Base-by-base conservation (phyloP, 2,329 filamentous ascomycete species). In the Pseudogymnoascus sp. region DNA sequence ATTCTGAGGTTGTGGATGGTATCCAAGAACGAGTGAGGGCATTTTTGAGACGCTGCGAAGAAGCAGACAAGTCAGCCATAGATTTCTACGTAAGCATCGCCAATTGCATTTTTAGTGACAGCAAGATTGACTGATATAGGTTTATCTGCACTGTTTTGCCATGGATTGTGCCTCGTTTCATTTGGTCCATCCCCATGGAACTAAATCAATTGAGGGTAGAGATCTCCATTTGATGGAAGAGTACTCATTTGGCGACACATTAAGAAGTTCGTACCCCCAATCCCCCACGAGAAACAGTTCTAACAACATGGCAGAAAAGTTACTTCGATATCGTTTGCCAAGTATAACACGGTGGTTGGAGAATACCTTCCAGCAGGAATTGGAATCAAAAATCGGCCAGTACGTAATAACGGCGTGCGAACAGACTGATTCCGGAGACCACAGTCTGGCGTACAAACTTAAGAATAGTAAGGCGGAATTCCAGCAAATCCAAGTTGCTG, bases 141-240 rank as follows among this genome's bases (percentile, higher is more conserved):
- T 68, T 21, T 69, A 68, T 57, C 37, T 89, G 1, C 87, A 90
- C 66, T 81, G 86, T 26, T 90, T 87, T 71, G 86, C 87, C 0
- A 84, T 88, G 62, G 87, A 90, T 70, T 88, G 86, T 68, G 81
- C 85, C 29, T 87, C 86, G 0, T 84, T 88, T 68, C 86, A 88
- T 67, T 78, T 90, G n/a, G 88, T 90, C 70, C 84, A 87, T 63
- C 86, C 86, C 0, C 79, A 84, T 64, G 86, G 86, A 1, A 83
- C 84, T 1, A 78, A 86, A 65, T 87, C 86, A 7, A 77, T 89
- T 1, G 77, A 80, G 31, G 75, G 79, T 16, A 68, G 79, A n/a
- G 85, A 89, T 63, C 81, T 85, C 66, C 78, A 81, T 12, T 82
- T 90, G 73, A 88, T 90, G 86, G 80, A 84, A 63, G 84, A 90